Evolutionary conservation across 2,329 filamentous ascomycete species (phyloP).

Genomic region (Xylariomycetidae sp.): DNA sequence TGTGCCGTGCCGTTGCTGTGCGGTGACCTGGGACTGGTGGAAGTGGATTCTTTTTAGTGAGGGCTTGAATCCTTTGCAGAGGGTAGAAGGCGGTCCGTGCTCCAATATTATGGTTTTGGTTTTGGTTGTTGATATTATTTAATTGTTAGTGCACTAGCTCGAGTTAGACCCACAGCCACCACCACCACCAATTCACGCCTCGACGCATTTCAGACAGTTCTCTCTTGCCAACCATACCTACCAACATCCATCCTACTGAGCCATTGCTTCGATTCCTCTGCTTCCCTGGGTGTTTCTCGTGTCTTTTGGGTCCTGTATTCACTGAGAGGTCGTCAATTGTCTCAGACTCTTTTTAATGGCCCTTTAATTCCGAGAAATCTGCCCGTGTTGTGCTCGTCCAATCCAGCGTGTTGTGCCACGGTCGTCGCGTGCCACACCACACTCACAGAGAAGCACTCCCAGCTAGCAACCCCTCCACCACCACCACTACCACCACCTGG

Average conservation of each 20-base stretch:
- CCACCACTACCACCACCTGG: constrained; percentile 2
- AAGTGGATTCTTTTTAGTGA: too few species aligned
- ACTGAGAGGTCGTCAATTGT: constrained; percentile 2
- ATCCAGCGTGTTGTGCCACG: constrained; percentile 20
- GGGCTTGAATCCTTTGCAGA: too few species aligned
- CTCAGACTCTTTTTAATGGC: constrained; percentile 14
- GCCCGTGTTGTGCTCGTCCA: constrained; percentile 19
- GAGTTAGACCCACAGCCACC: too few species aligned
- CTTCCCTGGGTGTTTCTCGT: constrained; percentile 17
- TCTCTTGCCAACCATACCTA: constrained; percentile 4
- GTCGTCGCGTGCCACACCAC: constrained; percentile 22
- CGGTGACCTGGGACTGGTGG: too few species aligned
- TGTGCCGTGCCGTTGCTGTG: constrained; percentile 24
- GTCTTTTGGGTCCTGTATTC: constrained; percentile 17
- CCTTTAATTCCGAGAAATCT: constrained; percentile 8
- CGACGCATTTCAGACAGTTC: too few species aligned
- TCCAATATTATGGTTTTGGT: constrained; percentile 16
- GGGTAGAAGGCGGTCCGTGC: too few species aligned
- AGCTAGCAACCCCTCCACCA: not conserved
- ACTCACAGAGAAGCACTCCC: constrained; percentile 1
- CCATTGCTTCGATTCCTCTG: constrained; percentile 12
- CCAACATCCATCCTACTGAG: constrained; percentile 9
- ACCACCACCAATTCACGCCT: too few species aligned
- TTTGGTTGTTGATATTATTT: constrained; percentile 26
- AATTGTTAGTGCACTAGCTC: constrained; percentile 29